phyloP scores from a whole-genome alignment of 2,329 filamentous ascomycete species.

The Ophiocordyceps camponoti-floridani region DNA sequence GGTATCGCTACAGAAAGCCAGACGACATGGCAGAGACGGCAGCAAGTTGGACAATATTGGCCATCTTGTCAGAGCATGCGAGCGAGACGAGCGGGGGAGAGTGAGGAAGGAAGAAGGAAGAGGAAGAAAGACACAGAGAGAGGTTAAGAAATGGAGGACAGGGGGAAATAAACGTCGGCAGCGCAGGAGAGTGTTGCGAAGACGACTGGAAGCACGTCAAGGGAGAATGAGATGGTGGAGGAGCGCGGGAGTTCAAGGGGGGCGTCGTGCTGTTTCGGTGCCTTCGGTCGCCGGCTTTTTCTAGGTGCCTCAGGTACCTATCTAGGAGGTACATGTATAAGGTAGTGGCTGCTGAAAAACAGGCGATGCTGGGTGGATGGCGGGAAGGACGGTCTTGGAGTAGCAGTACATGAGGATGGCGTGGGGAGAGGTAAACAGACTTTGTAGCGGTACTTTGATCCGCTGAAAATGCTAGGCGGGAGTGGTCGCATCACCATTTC shows the following conservation, averaged over 20 bases:
- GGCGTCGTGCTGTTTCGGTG: neutral
- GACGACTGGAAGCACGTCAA: too few relatives aligned
- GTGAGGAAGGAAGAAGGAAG: neutral
- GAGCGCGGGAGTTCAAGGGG: neutral
- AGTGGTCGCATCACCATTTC: too few relatives aligned
- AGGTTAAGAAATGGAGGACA: neutral
- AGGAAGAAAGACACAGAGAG: neutral
- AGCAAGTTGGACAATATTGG: slow-evolving; percentile 2
- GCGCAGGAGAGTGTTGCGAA: too few relatives aligned
- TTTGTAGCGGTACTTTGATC: too few relatives aligned
- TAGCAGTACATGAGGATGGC: too few relatives aligned
- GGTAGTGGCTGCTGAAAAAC: too few relatives aligned
- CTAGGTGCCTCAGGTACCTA: neutral
- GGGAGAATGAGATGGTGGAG: neutral
- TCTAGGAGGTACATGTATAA: neutral
- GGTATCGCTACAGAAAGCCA: neutral
- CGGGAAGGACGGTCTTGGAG: too few relatives aligned
- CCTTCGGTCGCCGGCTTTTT: neutral
- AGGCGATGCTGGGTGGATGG: too few relatives aligned
- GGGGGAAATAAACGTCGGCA: neutral
- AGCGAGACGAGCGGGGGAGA: neutral
- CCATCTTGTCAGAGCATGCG: slow-evolving; percentile 2
- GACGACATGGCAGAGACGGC: neutral
- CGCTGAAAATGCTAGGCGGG: too few relatives aligned
- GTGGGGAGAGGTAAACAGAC: too few relatives aligned